Percentiles rank a stretch among this genome's conserved stretches.
Conservation (phyloP, 1,284 basidiomycete species). For the Pisolithus thermaeus region DNA sequence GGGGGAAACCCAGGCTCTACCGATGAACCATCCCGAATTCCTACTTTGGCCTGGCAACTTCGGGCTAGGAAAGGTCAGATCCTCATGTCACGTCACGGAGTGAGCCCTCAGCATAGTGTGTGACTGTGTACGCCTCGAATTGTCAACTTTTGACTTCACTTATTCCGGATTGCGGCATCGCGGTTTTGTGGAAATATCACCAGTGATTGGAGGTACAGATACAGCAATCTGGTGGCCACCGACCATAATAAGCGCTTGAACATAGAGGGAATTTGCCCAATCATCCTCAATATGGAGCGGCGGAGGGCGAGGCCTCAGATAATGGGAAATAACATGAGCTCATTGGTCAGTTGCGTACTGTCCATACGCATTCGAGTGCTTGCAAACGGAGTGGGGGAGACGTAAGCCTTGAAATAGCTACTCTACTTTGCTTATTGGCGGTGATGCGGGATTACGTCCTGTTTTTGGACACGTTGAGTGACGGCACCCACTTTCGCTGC, state of each 20-base stretch:
- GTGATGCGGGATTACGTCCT: slow-evolving; percentile 9
- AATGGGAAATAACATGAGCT: slow-evolving; percentile 15
- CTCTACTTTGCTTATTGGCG: slow-evolving; percentile 19
- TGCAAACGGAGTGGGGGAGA: slow-evolving; percentile 24
- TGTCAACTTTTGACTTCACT: slow-evolving; percentile 32
- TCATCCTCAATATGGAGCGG: slow-evolving; percentile 26
- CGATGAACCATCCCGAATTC: slow-evolving; percentile 75
- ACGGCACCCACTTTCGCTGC: slow-evolving; percentile 14
- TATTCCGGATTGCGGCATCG: slow-evolving; percentile 42
- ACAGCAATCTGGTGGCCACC: slow-evolving; percentile 16
- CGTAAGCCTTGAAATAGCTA: slow-evolving; percentile 19
- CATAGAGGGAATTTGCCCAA: slow-evolving; percentile 13
- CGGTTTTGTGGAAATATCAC: slow-evolving; percentile 18
- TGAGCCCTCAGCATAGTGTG: slow-evolving; percentile 29
- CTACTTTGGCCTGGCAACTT: slow-evolving; percentile 55
- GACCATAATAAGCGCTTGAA: slow-evolving; percentile 19
- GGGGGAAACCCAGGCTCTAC: slow-evolving; percentile 51
- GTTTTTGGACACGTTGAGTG: slow-evolving; percentile 24
- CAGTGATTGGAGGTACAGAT: slow-evolving; percentile 20
- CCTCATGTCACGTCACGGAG: slow-evolving; percentile 66
- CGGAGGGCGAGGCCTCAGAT: slow-evolving; percentile 24
- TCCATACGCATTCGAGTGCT: slow-evolving; percentile 29
- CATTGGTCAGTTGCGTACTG: slow-evolving; percentile 29
- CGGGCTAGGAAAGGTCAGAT: slow-evolving; percentile 67
- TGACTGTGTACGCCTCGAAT: slow-evolving; percentile 21